Evolutionary conservation across 2,329 filamentous ascomycete species (phyloP).

Genomic region (Trichoderma polysporum): DNA sequence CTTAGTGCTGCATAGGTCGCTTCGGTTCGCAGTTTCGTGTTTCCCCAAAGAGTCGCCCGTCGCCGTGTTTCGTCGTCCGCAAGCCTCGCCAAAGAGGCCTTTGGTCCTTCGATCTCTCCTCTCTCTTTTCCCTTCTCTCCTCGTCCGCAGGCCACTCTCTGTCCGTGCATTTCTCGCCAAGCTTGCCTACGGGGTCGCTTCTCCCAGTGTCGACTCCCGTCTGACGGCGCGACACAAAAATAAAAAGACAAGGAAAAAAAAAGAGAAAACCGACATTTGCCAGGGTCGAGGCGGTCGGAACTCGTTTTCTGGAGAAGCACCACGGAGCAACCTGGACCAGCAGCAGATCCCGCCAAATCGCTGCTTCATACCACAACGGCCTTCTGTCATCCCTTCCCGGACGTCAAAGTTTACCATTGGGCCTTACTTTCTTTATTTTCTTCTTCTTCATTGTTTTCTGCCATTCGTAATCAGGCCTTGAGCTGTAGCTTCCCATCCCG

Average conservation of each 20-base stretch:
- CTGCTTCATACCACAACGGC: background rate
- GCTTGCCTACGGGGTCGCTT: conserved; percentile 15
- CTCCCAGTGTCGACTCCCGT: conserved; percentile 13
- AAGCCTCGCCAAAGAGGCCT: background rate
- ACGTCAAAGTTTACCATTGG: conserved; percentile 1
- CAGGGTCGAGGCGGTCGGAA: conserved; percentile 9
- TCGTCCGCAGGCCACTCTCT: conserved; percentile 1
- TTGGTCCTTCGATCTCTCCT: background rate
- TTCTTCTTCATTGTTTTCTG: background rate
- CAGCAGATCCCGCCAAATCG: background rate
- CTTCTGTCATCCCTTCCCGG: conserved; percentile 17
- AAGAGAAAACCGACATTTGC: background rate
- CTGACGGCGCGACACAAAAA: background rate
- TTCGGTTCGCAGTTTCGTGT: conserved; percentile 16
- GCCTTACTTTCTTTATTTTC: conserved; percentile 9
- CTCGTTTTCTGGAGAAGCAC: background rate
- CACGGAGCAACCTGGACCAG: conserved; percentile 12
- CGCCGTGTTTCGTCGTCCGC: conserved; percentile 5
- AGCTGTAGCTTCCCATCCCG: background rate
- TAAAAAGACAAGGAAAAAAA: background rate
- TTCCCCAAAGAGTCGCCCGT: conserved; percentile 3
- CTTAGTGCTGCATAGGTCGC: background rate
- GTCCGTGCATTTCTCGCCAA: conserved; percentile 15
- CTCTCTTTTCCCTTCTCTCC: background rate
- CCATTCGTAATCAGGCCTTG: background rate